These are phyloP conservation scores for Alternaria incomplexa DNA, from an alignment of 2,329 filamentous ascomycete genomes.

Conservation along the genomic window DNA sequence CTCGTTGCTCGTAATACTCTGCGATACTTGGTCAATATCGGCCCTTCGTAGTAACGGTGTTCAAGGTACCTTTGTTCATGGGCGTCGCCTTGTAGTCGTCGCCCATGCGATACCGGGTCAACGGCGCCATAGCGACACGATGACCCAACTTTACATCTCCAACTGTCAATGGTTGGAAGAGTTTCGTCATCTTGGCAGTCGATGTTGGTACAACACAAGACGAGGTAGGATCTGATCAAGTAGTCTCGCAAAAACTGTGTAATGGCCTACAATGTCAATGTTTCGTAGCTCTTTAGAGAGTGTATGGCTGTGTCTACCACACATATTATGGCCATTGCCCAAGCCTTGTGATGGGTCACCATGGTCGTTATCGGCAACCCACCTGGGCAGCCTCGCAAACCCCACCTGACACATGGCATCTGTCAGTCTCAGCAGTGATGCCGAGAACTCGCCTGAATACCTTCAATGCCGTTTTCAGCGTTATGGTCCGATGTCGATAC, in stretches of 20 bases:
- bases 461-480: neutral
- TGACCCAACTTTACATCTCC: slow-evolving; percentile 37
- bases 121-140: slow-evolving; percentile 42
- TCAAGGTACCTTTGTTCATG: slow-evolving; percentile 11
- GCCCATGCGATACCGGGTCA: slow-evolving; percentile 48
- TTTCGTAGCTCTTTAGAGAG: neutral
- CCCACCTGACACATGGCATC: neutral
- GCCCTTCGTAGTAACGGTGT: neutral
- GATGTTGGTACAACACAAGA: neutral
- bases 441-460: slow-evolving; percentile 2
- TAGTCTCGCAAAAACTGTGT: neutral
- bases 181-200: slow-evolving; percentile 21
- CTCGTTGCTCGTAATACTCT: slow-evolving; percentile 61
- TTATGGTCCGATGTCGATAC: neutral
- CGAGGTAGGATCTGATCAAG: neutral
- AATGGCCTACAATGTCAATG: neutral
- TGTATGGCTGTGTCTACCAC: neutral
- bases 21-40: neutral
- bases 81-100: slow-evolving; percentile 53
- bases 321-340: neutral
- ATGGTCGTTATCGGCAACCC: slow-evolving; percentile 1
- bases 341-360: neutral
- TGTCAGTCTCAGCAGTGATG: neutral
- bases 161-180: slow-evolving; percentile 44
- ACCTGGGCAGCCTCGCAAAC: neutral